These are phyloP conservation scores for Pisolithus sp. DNA, from an alignment of 768 basidiomycete genomes.

Conservation along the genomic window DNA sequence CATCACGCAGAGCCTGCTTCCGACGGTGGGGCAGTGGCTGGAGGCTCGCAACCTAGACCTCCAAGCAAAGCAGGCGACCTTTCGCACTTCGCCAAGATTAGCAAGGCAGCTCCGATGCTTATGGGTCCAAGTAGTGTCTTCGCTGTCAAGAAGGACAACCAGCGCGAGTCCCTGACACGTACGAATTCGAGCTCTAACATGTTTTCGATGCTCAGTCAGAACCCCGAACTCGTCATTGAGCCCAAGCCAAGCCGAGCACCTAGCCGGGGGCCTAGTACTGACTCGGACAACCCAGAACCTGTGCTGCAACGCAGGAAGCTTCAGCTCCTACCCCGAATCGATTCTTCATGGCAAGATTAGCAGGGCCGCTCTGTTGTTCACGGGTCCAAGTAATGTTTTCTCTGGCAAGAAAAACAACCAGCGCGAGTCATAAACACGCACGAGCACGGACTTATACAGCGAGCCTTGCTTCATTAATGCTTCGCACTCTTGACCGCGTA, in stretches of 20 bases:
- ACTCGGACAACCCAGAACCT: slow-evolving; percentile 42
- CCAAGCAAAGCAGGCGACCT: slow-evolving; percentile 80
- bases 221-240: slow-evolving; percentile 50
- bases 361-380: too few relatives aligned
- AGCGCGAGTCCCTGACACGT: slow-evolving; percentile 71
- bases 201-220: slow-evolving; percentile 78
- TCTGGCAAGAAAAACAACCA: too few relatives aligned
- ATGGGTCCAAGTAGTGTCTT: slow-evolving; percentile 88
- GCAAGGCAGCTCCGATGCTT: slow-evolving; percentile 56
- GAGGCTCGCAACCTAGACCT: slow-evolving; percentile 43
- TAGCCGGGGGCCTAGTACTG: slow-evolving; percentile 46
- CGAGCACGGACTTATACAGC: too few relatives aligned
- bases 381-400: too few relatives aligned
- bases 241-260: slow-evolving; percentile 47
- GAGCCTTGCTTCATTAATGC: too few relatives aligned
- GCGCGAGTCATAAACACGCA: too few relatives aligned
- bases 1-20: slow-evolving; percentile 57
- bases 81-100: slow-evolving; percentile 84
- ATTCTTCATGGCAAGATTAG: too few relatives aligned
- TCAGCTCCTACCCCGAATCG: slow-evolving; percentile 71
- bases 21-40: slow-evolving; percentile 86
- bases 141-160: slow-evolving; percentile 59
- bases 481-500: too few relatives aligned
- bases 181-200: slow-evolving; percentile 79
- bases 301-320: slow-evolving; percentile 58